Conservation (phyloP, 2,329 filamentous ascomycete species). For the Neurospora sp. region DNA sequence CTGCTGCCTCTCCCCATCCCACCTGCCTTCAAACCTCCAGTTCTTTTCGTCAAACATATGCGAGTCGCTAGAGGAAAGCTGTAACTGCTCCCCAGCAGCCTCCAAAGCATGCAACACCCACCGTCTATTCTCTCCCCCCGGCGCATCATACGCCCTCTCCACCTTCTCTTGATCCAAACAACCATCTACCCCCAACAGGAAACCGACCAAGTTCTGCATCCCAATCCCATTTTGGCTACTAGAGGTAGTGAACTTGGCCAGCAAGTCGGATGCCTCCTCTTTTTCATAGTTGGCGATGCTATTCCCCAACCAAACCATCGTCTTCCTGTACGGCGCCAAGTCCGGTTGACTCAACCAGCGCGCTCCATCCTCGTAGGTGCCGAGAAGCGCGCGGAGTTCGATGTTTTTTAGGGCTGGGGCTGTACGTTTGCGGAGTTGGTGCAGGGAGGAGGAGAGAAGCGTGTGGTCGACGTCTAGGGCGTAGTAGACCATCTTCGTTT, state of each 20-base stretch:
- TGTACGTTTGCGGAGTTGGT: background rate
- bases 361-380: conserved; percentile 8
- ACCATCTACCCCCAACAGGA: conserved; percentile 6
- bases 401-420: background rate
- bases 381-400: conserved; percentile 3
- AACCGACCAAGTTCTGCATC: conserved; percentile 4
- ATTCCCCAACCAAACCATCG: conserved; percentile 7
- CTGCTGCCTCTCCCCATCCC: conserved; percentile 1
- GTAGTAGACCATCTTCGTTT: conserved; percentile 1
- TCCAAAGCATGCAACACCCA: conserved; percentile 6
- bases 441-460: conserved; percentile 2
- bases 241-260: background rate
- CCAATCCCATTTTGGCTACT: background rate
- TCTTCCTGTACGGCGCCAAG: background rate
- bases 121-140: conserved; percentile 1
- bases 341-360: conserved; percentile 2
- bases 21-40: conserved; percentile 7
- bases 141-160: conserved; percentile 5
- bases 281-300: conserved; percentile 8
- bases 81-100: conserved; percentile 1
- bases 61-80: background rate
- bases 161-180: conserved; percentile 5
- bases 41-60: conserved; percentile 1
- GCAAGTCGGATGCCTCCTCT: conserved; percentile 1
- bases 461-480: conserved; percentile 8